Percentiles rank a stretch among this genome's conserved stretches.
Evolutionary conservation across 352 stramenopile species (phyloP).

Genomic region (Phytopythium chamaehyphon): DNA sequence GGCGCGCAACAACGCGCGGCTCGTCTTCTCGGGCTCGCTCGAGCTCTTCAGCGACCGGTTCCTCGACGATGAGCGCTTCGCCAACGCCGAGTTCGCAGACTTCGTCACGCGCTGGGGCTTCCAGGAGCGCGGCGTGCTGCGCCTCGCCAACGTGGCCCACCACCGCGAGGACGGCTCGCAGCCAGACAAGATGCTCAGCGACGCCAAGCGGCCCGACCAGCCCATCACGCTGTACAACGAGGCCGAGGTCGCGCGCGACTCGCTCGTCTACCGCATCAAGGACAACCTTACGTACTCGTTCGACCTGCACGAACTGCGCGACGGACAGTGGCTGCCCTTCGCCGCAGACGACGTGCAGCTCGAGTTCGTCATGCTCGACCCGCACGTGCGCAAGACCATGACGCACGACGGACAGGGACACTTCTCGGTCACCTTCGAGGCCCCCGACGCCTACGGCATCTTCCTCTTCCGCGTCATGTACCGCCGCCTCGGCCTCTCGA

Average conservation of each 20-base stretch:
- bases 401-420: slow-evolving; percentile 60
- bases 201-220: slow-evolving; percentile 81
- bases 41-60: slow-evolving; percentile 89
- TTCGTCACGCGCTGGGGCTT: slow-evolving; percentile 83
- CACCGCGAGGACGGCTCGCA: slow-evolving; percentile 71
- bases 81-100: slow-evolving; percentile 76
- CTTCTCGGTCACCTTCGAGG: slow-evolving; percentile 83
- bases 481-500: slow-evolving; percentile 81
- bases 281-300: slow-evolving; percentile 92
- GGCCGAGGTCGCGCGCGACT: slow-evolving; percentile 78
- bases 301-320: slow-evolving; percentile 84
- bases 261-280: slow-evolving; percentile 92
- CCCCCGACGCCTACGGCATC: slow-evolving; percentile 91
- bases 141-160: slow-evolving; percentile 86
- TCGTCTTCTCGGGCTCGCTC: slow-evolving; percentile 85
- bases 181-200: slow-evolving; percentile 88
- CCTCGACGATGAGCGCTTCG: slow-evolving; percentile 44
- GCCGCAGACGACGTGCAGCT: slow-evolving; percentile 86
- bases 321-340: slow-evolving; percentile 76
- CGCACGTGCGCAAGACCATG: slow-evolving; percentile 89
- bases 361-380: slow-evolving; percentile 95
- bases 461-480: slow-evolving; percentile 94
- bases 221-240: slow-evolving; percentile 90
- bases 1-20: slow-evolving; percentile 88
- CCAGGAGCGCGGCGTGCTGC: slow-evolving; percentile 83